Evolutionary conservation across 192 early-diverging fungal genomes (phyloP).

Genomic region (Coemansia sp.): DNA sequence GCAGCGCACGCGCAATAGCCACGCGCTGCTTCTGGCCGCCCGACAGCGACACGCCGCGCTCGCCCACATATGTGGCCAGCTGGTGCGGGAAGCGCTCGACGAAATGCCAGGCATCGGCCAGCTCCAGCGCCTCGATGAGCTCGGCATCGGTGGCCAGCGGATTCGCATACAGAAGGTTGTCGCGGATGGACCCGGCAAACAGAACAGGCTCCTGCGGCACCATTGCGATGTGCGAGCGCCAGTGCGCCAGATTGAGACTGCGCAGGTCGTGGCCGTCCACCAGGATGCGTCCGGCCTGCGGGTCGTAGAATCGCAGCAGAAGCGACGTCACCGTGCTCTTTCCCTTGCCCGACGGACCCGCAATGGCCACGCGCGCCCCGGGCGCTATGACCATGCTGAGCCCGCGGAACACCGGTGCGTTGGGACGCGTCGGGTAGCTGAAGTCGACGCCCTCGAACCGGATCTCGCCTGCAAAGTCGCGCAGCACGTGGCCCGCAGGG

Average conservation of each 20-base stretch:
- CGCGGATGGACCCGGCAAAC: slow-evolving; percentile 66
- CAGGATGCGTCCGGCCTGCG: slow-evolving; percentile 56
- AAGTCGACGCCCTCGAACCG: slow-evolving; percentile 63
- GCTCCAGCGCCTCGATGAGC: slow-evolving; percentile 58
- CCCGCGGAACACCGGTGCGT: slow-evolving; percentile 56
- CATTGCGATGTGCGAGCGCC: slow-evolving; percentile 64
- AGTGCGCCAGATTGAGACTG: slow-evolving; percentile 57
- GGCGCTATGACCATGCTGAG: slow-evolving; percentile 59
- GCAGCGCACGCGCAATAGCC: slow-evolving; percentile 77
- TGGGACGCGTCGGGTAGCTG: slow-evolving; percentile 66
- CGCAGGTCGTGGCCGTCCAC: slow-evolving; percentile 64
- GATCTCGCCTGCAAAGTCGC: slow-evolving; percentile 50
- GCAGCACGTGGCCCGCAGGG: slow-evolving; percentile 17
- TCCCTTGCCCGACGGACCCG: slow-evolving; percentile 63
- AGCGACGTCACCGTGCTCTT: slow-evolving; percentile 67
- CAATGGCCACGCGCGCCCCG: slow-evolving; percentile 58
- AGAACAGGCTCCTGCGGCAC: slow-evolving; percentile 76
- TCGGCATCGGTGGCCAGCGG: slow-evolving; percentile 68
- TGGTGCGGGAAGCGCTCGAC: slow-evolving; percentile 71
- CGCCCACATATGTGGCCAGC: slow-evolving; percentile 89
- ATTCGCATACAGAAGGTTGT: slow-evolving; percentile 70
- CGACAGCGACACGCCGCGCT: slow-evolving; percentile 66
- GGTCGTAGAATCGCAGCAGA: slow-evolving; percentile 76
- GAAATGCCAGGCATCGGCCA: slow-evolving; percentile 60
- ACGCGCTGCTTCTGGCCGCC: slow-evolving; percentile 68